Base-by-base conservation (phyloP, 352 stramenopile species). In the Pythium dissimile region DNA sequence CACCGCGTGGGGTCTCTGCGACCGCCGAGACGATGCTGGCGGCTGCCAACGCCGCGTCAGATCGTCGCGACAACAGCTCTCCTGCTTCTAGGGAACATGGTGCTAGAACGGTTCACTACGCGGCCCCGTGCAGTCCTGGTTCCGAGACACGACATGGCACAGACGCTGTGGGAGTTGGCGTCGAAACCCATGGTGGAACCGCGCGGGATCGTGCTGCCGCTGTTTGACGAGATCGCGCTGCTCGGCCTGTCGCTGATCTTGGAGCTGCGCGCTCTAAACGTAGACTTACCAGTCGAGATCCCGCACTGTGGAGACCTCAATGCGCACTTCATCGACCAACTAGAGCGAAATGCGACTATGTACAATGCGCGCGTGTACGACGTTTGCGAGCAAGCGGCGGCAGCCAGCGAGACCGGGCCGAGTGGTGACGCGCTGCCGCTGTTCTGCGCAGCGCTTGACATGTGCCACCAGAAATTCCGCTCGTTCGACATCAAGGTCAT, bases 301-400 rank as follows among this genome's bases (percentile, higher is more conserved):
- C 77, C 77, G n/a, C 77, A 88, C 42, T 89, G 80, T 39, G 75
- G 77, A 7, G 77, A 88, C 59, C 78, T 89, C 13, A 57, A 64
- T 27, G 47, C 62, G 20, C 39, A 58, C 10, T 71, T 82, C 34
- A 51, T 66, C 18, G 57, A 66, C 30, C 48, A 34, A 6, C 55
- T 81, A 28, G 49, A 48, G 46, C 31, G 64, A 18, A 47, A 72
- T 30, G 64, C 74, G 3, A 15, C n/a, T 21, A 60, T 20, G 6
- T 53, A 63, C 11, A 66, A 74, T 44, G 71, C 87, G 30, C 71
- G 68, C 21, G 68, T 88, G 9, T 87, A 86, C 44, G 72, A 90
- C 34, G 77, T 77, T 8, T 90, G 77, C 37, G 60, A 68, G 23
- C 20, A 55, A 20, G 80, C 77, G 16, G 64, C 51, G 5, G 43